Base-by-base conservation (phyloP, 192 early-diverging fungal species). In the Coemansia sp. region DNA sequence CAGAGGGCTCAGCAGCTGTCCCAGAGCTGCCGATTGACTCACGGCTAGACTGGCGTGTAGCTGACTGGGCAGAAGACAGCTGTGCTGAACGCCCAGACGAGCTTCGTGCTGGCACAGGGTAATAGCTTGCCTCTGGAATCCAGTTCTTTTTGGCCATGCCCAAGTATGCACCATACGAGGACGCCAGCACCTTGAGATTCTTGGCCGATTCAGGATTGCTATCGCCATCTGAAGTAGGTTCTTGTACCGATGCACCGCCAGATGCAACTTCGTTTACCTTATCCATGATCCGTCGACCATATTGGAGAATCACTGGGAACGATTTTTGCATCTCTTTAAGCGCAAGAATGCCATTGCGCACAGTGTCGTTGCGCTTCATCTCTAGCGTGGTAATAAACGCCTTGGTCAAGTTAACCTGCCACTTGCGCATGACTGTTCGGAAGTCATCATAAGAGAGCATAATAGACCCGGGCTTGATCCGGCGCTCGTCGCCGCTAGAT, bases 341-440 rank as follows among this genome's bases (percentile, higher is more conserved):
- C 14, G 73, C 67, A 40, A 69, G 15, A 6, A 76, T 69, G 3
- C 65, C 67, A n/a, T 76, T 76, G 51, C 73, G 66, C 40, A 76
- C 73, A 3, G 73, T 76, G 49, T 70, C 63, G 45, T 59, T 69
- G 33, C 65, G 66, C 15, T 62, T 48, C 11, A 62, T 58, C 15
- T 61, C 66, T 42, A 76, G 43, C 0, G 56, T 57, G 8, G 23
- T 21, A 15, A 65, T 54, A 55, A 76, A 70, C 14, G 63, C 61
- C 55, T 66, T 68, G 49, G 61, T 65, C 50, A 76, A 23, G 18
- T 55, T 61, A 19, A 70, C 52, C 53, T 76, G 66, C 67, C 66
- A 76, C 31, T 76, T 76, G 41, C 66, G 63, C 73, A 76, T 76
- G 23, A 76, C 62, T 14, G 63, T 66, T 39, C 73, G 58, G 35